These are phyloP conservation scores for Trichoderma gamsii DNA, from an alignment of 495 filamentous ascomycete genomes.

Conservation along the genomic window DNA sequence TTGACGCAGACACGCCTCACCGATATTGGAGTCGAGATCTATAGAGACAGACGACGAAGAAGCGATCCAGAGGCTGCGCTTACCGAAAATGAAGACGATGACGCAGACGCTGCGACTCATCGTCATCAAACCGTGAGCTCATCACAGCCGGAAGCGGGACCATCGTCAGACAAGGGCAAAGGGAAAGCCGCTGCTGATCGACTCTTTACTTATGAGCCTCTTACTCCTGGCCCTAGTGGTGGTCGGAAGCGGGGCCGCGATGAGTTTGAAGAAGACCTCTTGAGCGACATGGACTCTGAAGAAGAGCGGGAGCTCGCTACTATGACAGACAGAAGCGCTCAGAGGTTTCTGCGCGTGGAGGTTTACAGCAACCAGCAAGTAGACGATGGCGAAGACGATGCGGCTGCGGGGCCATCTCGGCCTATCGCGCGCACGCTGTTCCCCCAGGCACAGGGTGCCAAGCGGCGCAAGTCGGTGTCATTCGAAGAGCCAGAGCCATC, in stretches of 20 bases:
- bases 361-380: neutral
- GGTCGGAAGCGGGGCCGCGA: neutral
- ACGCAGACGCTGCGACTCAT: neutral
- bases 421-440: conserved; percentile 9
- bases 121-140: neutral
- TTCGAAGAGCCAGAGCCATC: conserved; percentile 13
- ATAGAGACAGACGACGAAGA: neutral
- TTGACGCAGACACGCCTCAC: conserved; percentile 11
- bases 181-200: neutral
- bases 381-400: neutral
- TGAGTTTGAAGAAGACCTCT: conserved; percentile 7
- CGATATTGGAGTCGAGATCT: neutral
- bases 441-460: conserved; percentile 7
- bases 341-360: neutral
- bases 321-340: conserved; percentile 2
- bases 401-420: neutral
- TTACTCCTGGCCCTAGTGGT: neutral
- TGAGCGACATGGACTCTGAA: conserved; percentile 10
- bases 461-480: neutral
- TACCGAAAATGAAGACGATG: neutral
- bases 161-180: conserved; percentile 1
- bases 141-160: neutral
- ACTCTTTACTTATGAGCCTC: neutral
- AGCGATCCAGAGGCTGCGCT: neutral
- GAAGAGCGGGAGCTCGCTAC: conserved; percentile 11